Base-by-base conservation (phyloP, 176 grass and related monocot genomes). In the Oryza nivara region DNA sequence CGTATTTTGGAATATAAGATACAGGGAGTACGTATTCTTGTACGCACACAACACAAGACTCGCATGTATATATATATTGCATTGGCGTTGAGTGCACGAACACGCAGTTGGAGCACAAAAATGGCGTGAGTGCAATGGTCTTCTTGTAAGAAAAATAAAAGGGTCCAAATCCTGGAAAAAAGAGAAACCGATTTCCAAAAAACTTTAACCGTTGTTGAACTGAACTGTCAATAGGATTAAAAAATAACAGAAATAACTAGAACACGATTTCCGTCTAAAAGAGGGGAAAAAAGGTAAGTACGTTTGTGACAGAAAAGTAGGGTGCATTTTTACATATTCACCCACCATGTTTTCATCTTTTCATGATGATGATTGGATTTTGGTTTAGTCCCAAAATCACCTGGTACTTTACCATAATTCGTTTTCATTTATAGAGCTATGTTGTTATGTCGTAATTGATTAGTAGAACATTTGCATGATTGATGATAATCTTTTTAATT, bases 41-140 rank as follows among this genome's bases (percentile, higher is more conserved):
- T 60, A 19, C 11, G 38, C n/a, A 68, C 82, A 64, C 78, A 82
- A 68, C 82, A 70, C 83, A 82, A 68, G 73, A 66, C 19, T 82
- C 45, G 83, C 88, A 76, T 82, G 65, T 16, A 56, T 67, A 72
- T 26, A 72, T 77, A 72, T 26, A 72, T 77, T 58, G 54, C 7
- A 7, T 58, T 36, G 52, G 58, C 30, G 65, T 75, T 77, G 72
- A 89, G 83, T 85, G 83, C 30, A 28, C 48, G 54, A 67, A 20
- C 65, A 85, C 34, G 74, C 14, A 14, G 45, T 78, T 66, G 38
- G 51, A 78, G 17, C 88, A 72, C 56, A 45, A 48, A 73, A 82
- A 82, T 82, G 14, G 54, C 46, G 83, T 85, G 83, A 82, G 66
- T 17, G 64, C 73, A 40, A 19, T 43, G 46, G 40, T 32, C 19